A percentile compares a stretch with the other conserved stretches of the same genome.
Conservation (phyloP, 2,329 filamentous ascomycete species). For the Neurospora sp. region DNA sequence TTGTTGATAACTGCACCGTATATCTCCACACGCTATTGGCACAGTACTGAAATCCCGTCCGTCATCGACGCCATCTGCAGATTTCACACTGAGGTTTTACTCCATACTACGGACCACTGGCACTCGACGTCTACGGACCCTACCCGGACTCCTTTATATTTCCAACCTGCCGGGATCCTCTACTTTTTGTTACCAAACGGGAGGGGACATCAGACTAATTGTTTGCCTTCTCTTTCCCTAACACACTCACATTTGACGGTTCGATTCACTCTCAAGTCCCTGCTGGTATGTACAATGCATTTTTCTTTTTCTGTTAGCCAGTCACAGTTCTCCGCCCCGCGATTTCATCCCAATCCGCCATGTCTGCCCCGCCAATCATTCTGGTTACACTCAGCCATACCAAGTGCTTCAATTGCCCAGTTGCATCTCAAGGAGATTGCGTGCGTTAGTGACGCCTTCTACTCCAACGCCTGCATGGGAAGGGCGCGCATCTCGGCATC, state of each 20-base stretch:
- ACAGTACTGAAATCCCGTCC: background rate
- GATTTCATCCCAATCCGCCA: background rate
- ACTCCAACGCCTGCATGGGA: background rate
- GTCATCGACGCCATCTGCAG: background rate
- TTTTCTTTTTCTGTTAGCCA: background rate
- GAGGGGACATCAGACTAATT: background rate
- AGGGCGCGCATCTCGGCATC: background rate
- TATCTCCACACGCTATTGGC: background rate
- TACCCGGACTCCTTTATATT: background rate
- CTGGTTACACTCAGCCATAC: background rate
- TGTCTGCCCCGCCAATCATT: background rate
- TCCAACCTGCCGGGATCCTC: background rate
- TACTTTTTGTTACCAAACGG: background rate
- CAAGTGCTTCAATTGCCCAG: slow-evolving; percentile 8
- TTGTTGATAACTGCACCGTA: background rate
- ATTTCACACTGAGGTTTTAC: background rate
- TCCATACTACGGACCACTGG: background rate
- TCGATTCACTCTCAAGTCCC: background rate
- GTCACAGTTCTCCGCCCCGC: background rate
- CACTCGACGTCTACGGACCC: background rate
- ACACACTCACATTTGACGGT: background rate
- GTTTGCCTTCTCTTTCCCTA: background rate
- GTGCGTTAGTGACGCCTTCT: slow-evolving; percentile 19
- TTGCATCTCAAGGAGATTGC: slow-evolving; percentile 13
- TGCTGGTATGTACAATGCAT: background rate